Evolutionary conservation across 306 rosid species (phyloP), one percentile per base, ranked within the genome.

Genomic region (Gleditsia sinensis): DNA sequence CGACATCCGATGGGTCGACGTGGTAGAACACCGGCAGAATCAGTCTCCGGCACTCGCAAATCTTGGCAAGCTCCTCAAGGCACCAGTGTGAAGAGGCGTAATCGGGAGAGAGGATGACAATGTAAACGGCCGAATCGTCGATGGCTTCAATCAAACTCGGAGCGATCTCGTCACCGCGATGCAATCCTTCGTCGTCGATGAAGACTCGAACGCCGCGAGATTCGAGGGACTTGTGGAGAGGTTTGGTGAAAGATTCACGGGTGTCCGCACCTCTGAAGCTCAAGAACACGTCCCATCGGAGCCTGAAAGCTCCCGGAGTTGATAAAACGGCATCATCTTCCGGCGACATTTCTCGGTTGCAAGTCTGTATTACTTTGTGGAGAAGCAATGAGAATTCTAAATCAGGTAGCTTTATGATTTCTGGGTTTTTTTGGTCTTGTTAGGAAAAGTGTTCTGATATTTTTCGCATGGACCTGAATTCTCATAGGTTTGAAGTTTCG

Each of bases 11-110:
- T 1, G 90, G 90, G 3, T 68, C 61, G 9, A 83, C 83, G 11
- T n/a, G 1, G 71, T 71, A 75, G 80, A 86, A 83, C 14, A 83
- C 84, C 4, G 88, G 90, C 48, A 86, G 45, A 24, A 83, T 68
- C 16, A 83, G 54, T 55, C 63, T 79, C 19, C 72, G 1, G 46
- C 80, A 2, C 6, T 81, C 77, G 39, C 69, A 81, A 19, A 86
- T 83, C 79, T 68, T 27, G 7, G 84, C 80, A 14, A 86, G 80
- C 61, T 83, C 86, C 19, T 75, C 62, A 13, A 83, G 76, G n/a
- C 88, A 73, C 90, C 86, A 72, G 21, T 76, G 59, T 0, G 88
- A 83, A 3, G 81, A 33, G 14, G 84, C 86, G 25, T 83, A 86
- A 2, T 43, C 34, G n/a, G 20, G 76, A 11, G 86, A 83, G 33